Evolutionary conservation across 129 eudicot species (phyloP).

Genomic region (Ambrosia artemisiifolia): DNA sequence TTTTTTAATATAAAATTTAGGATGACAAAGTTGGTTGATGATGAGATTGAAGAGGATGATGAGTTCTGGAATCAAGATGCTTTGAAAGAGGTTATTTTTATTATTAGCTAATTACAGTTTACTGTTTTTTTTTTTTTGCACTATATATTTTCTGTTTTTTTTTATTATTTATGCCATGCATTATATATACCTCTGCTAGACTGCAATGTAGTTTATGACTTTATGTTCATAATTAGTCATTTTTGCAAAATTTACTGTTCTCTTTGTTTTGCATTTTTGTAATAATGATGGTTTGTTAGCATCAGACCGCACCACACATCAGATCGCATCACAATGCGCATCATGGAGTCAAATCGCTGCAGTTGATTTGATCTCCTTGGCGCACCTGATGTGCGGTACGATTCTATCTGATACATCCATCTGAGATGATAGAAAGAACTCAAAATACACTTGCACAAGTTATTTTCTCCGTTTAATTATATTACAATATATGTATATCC

Average conservation of each 20-base stretch:
- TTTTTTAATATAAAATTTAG: slow-evolving; percentile 24
- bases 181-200: no score
- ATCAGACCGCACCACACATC: no score
- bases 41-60: slow-evolving; percentile 91
- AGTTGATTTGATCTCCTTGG: no score
- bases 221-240: neutral
- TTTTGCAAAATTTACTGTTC: neutral
- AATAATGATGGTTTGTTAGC: slow-evolving; percentile 3
- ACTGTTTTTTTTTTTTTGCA: neutral
- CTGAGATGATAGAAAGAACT: slow-evolving; percentile 1
- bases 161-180: no score
- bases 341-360: no score
- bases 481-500: neutral
- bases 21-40: slow-evolving; percentile 88
- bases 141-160: no score
- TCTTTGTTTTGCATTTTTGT: neutral
- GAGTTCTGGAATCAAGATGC: slow-evolving; percentile 98
- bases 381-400: no score
- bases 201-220: neutral
- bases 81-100: slow-evolving; percentile 67
- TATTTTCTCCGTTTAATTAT: neutral
- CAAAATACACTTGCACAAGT: slow-evolving; percentile 3
- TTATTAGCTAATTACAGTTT: neutral
- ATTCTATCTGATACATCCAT: neutral
- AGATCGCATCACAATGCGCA: no score